Percentiles rank a stretch among this genome's conserved stretches.
These are phyloP conservation scores for Paramyrothecium roridum DNA, from an alignment of 2,329 filamentous ascomycete genomes.

Conservation along the genomic window DNA sequence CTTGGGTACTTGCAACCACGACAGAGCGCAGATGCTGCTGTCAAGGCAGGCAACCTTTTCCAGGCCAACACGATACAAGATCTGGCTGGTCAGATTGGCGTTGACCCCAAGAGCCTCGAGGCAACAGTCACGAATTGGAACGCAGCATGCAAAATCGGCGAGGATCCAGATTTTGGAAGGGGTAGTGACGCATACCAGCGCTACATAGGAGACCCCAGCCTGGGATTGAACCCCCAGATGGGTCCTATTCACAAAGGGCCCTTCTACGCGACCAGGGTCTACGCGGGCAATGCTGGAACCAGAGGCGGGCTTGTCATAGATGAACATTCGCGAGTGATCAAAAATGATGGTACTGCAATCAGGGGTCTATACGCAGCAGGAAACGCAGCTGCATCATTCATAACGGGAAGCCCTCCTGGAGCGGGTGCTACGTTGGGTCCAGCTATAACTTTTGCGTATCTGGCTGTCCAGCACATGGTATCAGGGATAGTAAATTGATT, in stretches of 20 bases:
- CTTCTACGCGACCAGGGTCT: constrained; percentile 25
- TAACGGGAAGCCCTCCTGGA: constrained; percentile 29
- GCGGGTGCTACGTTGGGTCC: constrained; percentile 31
- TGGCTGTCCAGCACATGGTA: constrained; percentile 13
- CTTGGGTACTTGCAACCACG: not conserved
- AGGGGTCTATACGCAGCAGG: constrained; percentile 30
- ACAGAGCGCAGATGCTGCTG: not conserved
- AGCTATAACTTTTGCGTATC: constrained; percentile 30
- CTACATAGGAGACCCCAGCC: not conserved
- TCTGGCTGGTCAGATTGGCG: not conserved
- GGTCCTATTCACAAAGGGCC: not conserved
- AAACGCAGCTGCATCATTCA: constrained; percentile 27
- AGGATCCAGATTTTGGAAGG: not conserved
- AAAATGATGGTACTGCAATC: constrained; percentile 11
- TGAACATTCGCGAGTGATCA: constrained; percentile 22
- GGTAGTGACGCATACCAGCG: not conserved
- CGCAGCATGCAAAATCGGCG: not conserved
- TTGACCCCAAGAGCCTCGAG: not conserved
- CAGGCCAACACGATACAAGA: not conserved
- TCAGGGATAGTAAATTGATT: not conserved
- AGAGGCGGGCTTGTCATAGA: constrained; percentile 33
- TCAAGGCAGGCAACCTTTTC: not conserved
- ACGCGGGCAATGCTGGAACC: constrained; percentile 33
- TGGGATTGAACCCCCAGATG: not conserved
- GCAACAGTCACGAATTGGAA: not conserved